Base-by-base conservation (phyloP, 371 early-diverging fungal genomes). In the Mucor saturninus region DNA sequence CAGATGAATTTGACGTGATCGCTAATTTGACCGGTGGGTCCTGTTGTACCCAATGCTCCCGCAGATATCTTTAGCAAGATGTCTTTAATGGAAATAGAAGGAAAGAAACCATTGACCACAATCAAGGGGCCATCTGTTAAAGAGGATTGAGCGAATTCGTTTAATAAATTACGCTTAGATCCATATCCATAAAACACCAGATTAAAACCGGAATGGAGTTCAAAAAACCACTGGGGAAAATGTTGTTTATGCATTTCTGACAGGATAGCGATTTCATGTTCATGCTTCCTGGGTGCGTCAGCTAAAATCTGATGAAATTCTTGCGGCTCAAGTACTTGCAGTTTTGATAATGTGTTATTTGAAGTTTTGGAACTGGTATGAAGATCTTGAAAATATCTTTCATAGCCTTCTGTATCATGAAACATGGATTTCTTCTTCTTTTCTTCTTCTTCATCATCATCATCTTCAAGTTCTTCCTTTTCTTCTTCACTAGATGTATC, bases 141-240 rank as follows among this genome's bases (percentile, higher is more conserved):
- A 13, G 72, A 59, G 1, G 73, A 53, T 4, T 76, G 71, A 2
- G 88, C 90, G 75, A 98, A 95, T 45, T 82, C 65, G 59, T 84
- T 87, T 39, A 96, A 61, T 21, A 98, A 63, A 1, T 72, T 72
- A 26, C 89, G 86, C 69, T 98, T 98, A 14, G 97, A 96, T 0
- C 96, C 96, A 59, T 86, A 93, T 0, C 96, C 97, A 60, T 93
- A 95, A 57, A 95, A 91, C 3, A 93, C 66, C 3, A 96, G 78
- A 63, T 92, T 95, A 77, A 93, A 97, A 13, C 83, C 84, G 13
- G 83, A 73, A 2, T 78, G 65, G 28, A 95, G 80, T 68, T 94
- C 93, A 75, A 94, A 93, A 54, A 68, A 78, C 96, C 95, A 95
- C 62, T 96, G 93, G 1, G 81, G 73, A 56, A 93, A 96, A 56